These are phyloP conservation scores for Colletotrichum camelliae DNA, from an alignment of 2,329 filamentous ascomycete genomes.

Conservation along the genomic window DNA sequence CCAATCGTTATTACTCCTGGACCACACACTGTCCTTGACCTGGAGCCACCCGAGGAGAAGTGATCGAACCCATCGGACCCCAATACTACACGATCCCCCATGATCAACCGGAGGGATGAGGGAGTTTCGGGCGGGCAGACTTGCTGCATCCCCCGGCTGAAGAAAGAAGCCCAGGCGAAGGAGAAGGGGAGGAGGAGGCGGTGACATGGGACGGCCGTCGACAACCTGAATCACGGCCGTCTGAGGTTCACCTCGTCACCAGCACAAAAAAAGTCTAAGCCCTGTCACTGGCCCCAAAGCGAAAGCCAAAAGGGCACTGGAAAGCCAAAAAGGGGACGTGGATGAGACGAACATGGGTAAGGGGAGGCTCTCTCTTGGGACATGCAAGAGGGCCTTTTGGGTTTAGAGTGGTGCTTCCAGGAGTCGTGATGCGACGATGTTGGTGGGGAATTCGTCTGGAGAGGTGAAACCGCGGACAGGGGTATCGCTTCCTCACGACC, in stretches of 20 bases:
- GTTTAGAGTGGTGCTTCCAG: background rate
- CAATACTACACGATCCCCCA: background rate
- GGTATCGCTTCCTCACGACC: background rate
- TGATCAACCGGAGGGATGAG: background rate
- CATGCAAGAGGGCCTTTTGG: background rate
- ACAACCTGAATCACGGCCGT: background rate
- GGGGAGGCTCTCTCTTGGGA: background rate
- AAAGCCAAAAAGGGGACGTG: background rate
- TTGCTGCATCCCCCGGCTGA: background rate
- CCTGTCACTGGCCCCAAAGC: background rate
- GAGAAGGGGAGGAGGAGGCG: background rate
- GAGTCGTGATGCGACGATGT: background rate
- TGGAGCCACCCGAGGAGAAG: background rate
- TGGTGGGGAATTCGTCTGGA: background rate
- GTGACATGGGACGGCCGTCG: background rate
- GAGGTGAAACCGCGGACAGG: slow-evolving; percentile 1
- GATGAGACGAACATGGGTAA: slow-evolving; percentile 20
- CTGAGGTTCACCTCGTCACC: background rate
- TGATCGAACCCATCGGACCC: background rate
- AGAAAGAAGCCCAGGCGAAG: background rate
- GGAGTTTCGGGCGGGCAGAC: background rate
- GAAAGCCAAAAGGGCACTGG: background rate
- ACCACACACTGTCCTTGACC: background rate
- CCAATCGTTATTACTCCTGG: background rate
- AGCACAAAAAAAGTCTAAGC: background rate